Conservation (phyloP, 2,329 filamentous ascomycete species). For the Neonectria ditissima region DNA sequence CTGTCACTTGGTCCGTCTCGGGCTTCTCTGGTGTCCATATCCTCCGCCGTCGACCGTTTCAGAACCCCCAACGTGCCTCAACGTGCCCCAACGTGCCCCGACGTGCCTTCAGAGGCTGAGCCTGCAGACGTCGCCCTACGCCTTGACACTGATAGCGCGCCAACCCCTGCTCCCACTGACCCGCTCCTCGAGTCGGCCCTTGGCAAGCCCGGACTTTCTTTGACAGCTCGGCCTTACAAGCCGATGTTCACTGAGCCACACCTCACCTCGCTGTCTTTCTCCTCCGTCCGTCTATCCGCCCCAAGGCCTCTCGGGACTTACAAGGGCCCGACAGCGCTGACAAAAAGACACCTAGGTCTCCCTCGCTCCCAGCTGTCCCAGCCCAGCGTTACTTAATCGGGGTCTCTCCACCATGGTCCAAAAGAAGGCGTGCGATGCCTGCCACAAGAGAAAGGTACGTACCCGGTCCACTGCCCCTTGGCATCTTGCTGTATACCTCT, state of each 20-base stretch:
- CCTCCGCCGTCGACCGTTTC: neutral
- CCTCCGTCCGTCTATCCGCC: neutral
- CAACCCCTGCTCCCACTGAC: neutral
- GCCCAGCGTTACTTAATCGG: constrained; percentile 1
- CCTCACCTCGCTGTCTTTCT: neutral
- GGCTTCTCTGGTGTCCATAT: constrained; percentile 13
- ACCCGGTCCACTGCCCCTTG: neutral
- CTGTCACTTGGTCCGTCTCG: constrained; percentile 1
- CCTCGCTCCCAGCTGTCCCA: neutral
- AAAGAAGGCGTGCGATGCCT: constrained; percentile 19
- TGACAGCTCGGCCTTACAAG: neutral
- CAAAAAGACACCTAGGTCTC: neutral
- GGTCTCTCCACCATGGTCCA: neutral
- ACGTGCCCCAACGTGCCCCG: too few relatives aligned
- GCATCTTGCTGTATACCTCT: neutral
- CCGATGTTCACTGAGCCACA: neutral
- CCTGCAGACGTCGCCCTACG: neutral
- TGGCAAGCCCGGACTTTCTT: neutral
- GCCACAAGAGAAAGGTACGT: constrained; percentile 24
- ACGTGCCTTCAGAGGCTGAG: neutral
- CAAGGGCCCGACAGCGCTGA: neutral
- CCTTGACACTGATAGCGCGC: neutral
- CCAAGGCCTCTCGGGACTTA: neutral
- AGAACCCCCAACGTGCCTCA: neutral
- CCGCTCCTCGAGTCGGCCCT: neutral